Evolutionary conservation across 2,329 filamentous ascomycete genomes (phyloP).

Genomic region (Sphaerulina vaccinii): DNA sequence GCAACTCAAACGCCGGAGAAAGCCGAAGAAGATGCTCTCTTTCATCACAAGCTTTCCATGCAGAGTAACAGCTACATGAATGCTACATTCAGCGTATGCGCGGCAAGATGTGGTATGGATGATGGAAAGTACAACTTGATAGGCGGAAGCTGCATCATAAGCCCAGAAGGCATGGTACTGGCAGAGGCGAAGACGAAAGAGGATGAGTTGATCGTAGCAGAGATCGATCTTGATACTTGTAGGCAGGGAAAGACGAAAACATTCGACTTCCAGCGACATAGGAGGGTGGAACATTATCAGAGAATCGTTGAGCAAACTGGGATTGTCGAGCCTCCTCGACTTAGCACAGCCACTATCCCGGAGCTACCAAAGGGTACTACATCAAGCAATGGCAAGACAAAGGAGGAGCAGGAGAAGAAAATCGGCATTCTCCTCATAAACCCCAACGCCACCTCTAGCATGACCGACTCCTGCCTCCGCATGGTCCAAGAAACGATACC

Average conservation of each 20-base stretch:
- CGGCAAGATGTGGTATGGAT: constrained; percentile 52
- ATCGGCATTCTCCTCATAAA: constrained; percentile 50
- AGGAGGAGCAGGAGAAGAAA: neutral
- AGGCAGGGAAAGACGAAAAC: constrained; percentile 44
- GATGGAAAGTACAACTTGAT: constrained; percentile 50
- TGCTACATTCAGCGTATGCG: constrained; percentile 50
- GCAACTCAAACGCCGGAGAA: constrained; percentile 43
- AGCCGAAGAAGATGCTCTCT: constrained; percentile 49
- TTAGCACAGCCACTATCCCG: neutral
- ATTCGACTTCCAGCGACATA: constrained; percentile 47
- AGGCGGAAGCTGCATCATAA: constrained; percentile 48
- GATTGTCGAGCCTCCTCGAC: constrained; percentile 32
- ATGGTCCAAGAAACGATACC: constrained; percentile 47
- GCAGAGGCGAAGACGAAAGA: constrained; percentile 47
- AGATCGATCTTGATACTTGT: constrained; percentile 50
- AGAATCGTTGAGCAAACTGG: constrained; percentile 34
- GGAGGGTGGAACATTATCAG: constrained; percentile 44
- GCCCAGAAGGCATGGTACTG: constrained; percentile 48
- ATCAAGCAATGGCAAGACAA: neutral
- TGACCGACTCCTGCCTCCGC: constrained; percentile 50
- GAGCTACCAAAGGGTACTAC: neutral
- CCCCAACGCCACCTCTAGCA: constrained; percentile 49
- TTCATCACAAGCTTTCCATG: constrained; percentile 53
- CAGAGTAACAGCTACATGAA: constrained; percentile 54
- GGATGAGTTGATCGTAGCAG: constrained; percentile 52